Conservation (phyloP, 805 yeast genomes). For the Wickerhamiella sergipiensis region DNA sequence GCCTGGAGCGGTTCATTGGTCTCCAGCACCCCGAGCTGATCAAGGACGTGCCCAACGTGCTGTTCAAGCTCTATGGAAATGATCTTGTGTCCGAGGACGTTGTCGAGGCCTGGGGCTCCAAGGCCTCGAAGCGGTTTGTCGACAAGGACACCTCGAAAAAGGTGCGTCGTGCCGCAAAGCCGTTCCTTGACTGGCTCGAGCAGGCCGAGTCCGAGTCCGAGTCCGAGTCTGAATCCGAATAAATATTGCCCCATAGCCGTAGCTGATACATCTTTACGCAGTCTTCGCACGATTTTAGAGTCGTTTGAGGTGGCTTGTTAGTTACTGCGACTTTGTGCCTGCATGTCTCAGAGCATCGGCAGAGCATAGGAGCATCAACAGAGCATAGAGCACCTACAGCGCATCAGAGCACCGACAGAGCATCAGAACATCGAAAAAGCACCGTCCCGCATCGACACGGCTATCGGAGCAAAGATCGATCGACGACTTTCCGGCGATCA, state of each 20-base stretch:
- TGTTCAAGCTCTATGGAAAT: conserved; percentile 66
- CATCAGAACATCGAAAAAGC: too few relatives aligned
- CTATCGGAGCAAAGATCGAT: too few relatives aligned
- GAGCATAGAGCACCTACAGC: too few relatives aligned
- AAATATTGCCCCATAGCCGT: background rate
- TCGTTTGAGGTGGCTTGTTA: too few relatives aligned
- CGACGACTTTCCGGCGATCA: too few relatives aligned
- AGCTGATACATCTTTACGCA: background rate
- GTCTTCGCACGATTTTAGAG: too few relatives aligned
- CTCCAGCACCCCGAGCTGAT: conserved; percentile 61
- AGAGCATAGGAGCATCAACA: too few relatives aligned
- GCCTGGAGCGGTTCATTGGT: conserved; percentile 87
- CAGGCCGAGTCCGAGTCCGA: conserved; percentile 80
- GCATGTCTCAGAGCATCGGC: too few relatives aligned
- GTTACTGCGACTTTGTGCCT: too few relatives aligned
- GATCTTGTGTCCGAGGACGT: conserved; percentile 80
- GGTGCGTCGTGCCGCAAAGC: conserved; percentile 92
- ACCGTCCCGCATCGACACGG: too few relatives aligned
- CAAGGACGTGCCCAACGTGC: conserved; percentile 62
- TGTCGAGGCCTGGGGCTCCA: conserved; percentile 73
- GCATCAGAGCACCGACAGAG: too few relatives aligned
- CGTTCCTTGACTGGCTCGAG: conserved; percentile 87
- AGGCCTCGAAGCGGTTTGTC: conserved; percentile 83
- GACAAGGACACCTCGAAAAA: conserved; percentile 84
- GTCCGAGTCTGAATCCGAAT: conserved; percentile 27